Conservation (phyloP, 148 eudicot genomes). For the Fagopyrum tataricum region DNA sequence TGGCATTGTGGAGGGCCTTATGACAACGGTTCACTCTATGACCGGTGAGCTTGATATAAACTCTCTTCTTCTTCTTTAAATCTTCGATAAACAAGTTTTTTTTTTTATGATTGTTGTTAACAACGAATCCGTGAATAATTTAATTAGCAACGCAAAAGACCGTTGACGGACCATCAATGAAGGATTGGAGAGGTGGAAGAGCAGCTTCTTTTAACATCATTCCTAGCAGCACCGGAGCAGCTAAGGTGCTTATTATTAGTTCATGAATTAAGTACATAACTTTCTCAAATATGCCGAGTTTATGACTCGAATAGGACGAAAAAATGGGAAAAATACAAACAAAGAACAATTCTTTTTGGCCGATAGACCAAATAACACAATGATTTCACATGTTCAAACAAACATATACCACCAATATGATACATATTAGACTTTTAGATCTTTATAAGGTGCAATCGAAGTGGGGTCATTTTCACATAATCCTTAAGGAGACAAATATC, state of each 20-base stretch:
- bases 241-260: slow-evolving; percentile 38
- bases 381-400: too few relatives aligned
- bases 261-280: neutral
- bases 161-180: slow-evolving; percentile 52
- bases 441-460: too few relatives aligned
- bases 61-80: neutral
- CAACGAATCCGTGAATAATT: too few relatives aligned
- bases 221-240: slow-evolving; percentile 80
- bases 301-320: too few relatives aligned
- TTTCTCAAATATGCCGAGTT: too few relatives aligned
- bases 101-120: neutral
- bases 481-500: neutral
- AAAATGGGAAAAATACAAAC: too few relatives aligned
- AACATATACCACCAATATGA: too few relatives aligned
- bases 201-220: slow-evolving; percentile 75
- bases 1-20: slow-evolving; percentile 72
- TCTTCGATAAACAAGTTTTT: too few relatives aligned
- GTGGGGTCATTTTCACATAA: too few relatives aligned
- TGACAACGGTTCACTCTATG: slow-evolving; percentile 70
- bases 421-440: too few relatives aligned
- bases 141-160: slow-evolving; percentile 57
- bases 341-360: too few relatives aligned
- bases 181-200: slow-evolving; percentile 80
- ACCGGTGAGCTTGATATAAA: slow-evolving; percentile 33
- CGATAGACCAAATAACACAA: too few relatives aligned